Conservation (phyloP, 2,329 filamentous ascomycete species). For the Nannizziopsis barbatae region DNA sequence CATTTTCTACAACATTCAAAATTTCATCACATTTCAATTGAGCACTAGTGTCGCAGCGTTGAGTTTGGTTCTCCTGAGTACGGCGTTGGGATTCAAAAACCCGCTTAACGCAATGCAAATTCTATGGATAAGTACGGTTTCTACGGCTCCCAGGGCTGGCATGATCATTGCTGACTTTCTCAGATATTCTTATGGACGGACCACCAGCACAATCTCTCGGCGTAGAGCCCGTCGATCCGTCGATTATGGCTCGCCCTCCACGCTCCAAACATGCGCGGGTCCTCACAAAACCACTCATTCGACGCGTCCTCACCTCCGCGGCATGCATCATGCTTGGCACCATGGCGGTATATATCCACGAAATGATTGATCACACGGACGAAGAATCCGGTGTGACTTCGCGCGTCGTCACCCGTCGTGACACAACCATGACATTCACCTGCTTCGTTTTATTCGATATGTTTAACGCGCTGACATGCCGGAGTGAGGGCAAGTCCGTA, state of each 20-base stretch:
- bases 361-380: slow-evolving; percentile 66
- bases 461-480: slow-evolving; percentile 94
- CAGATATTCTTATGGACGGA: slow-evolving; percentile 99
- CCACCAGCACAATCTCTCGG: slow-evolving; percentile 94
- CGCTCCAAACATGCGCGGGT: slow-evolving; percentile 79
- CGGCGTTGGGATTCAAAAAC: slow-evolving; percentile 83
- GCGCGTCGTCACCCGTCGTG: slow-evolving; percentile 69
- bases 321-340: slow-evolving; percentile 87
- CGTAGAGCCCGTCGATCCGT: slow-evolving; percentile 85
- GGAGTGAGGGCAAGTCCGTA: slow-evolving; percentile 80
- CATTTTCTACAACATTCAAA: slow-evolving; percentile 99
- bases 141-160: background rate
- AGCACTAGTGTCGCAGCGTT: slow-evolving; percentile 92
- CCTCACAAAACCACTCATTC: slow-evolving; percentile 71
- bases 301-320: slow-evolving; percentile 76
- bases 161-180: slow-evolving; percentile 19
- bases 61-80: slow-evolving; percentile 83
- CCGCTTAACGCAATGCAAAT: slow-evolving; percentile 99
- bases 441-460: slow-evolving; percentile 99
- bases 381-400: slow-evolving; percentile 32
- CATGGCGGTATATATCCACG: slow-evolving; percentile 77
- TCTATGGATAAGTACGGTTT: slow-evolving; percentile 90
- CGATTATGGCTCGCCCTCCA: slow-evolving; percentile 85
- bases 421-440: slow-evolving; percentile 98
- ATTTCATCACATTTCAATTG: slow-evolving; percentile 96